Evolutionary conservation across 768 basidiomycete species (phyloP), one percentile per base, ranked within the genome.

Genomic region (Amanita jacksonii): DNA sequence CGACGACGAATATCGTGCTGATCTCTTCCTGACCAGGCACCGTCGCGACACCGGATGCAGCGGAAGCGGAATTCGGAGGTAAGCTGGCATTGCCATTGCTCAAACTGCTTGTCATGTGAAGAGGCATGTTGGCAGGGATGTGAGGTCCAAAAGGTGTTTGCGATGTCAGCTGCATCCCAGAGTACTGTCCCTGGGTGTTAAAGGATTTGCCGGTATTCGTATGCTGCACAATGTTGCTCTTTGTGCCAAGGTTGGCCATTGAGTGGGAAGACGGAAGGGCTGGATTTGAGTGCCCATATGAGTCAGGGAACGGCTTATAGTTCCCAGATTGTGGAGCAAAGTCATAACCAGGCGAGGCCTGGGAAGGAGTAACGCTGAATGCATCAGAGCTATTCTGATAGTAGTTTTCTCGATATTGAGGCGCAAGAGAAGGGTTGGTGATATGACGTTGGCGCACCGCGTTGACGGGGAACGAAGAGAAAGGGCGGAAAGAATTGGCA

Each of bases 1-100:
- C 96, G 20, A 98, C 94, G 3, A 99, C 93, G 51, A 99, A 99
- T 51, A 96, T 93, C 4, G 92, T 96, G 8, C 86, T 92, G 37
- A 96, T 96, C 55, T 94, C 91, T 61, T 96, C 93, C 46, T 78
- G 77, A 30, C 65, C 60, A 23, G 57, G 48, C 24, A 56, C 58
- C 2, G 57, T 47, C 22, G 51, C 58, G 25, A 54, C 45, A 32
- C 56, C 53, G 38, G 60, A 62, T 32, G 48, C 47, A 24, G 59
- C 46, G 38, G 49, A 50, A 19, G 54, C 52, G 12, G 57, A 32
- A 19, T 3, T 61, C 43, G 16, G 58, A 48, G 8, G 51, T 43
- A 34, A 47, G 40, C 24, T 42, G 33, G 55, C 39, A 23, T 38
- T 15, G 19, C 8, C 30, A 33, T 40, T 47, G 16, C 46, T 51